Evolutionary conservation across 805 yeast species (phyloP).

Genomic region (Spathaspora passalidarum): DNA sequence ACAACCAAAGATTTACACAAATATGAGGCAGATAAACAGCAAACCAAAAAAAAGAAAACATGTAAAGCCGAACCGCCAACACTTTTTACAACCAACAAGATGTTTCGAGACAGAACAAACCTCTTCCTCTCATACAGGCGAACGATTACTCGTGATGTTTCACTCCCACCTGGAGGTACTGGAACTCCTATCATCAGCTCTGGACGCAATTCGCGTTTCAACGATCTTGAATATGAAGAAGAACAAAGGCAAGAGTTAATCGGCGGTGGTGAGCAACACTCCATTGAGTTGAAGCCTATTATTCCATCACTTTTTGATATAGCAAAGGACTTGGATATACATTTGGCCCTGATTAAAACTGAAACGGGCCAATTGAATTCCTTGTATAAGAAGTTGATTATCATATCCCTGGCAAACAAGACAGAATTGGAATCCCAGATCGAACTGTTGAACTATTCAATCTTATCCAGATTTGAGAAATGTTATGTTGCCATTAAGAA

Average conservation of each 20-base stretch:
- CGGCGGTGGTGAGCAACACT: conserved; percentile 21
- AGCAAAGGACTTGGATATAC: conserved; percentile 66
- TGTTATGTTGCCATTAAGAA: conserved; percentile 76
- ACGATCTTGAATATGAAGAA: conserved; percentile 33
- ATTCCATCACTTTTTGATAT: conserved; percentile 81
- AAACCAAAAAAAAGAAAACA: neutral
- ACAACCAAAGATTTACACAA: no score
- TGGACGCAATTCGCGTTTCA: neutral
- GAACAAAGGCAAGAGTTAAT: conserved; percentile 54
- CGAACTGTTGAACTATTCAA: conserved; percentile 69
- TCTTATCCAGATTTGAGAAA: conserved; percentile 73
- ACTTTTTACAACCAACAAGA: conserved; percentile 20
- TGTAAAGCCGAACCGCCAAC: neutral
- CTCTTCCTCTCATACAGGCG: conserved; percentile 83
- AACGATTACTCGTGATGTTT: conserved; percentile 65
- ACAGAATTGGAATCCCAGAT: conserved; percentile 73
- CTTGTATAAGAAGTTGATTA: conserved; percentile 74
- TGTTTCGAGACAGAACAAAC: conserved; percentile 96
- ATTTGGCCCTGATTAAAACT: conserved; percentile 48
- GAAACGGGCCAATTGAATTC: conserved; percentile 60
- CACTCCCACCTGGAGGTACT: neutral
- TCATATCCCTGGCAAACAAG: conserved; percentile 63
- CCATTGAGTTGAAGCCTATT: conserved; percentile 56
- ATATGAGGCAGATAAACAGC: no score
- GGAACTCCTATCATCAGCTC: conserved; percentile 2